Base-by-base conservation (phyloP, 2,329 filamentous ascomycete genomes). In the Monosporascus sp. region DNA sequence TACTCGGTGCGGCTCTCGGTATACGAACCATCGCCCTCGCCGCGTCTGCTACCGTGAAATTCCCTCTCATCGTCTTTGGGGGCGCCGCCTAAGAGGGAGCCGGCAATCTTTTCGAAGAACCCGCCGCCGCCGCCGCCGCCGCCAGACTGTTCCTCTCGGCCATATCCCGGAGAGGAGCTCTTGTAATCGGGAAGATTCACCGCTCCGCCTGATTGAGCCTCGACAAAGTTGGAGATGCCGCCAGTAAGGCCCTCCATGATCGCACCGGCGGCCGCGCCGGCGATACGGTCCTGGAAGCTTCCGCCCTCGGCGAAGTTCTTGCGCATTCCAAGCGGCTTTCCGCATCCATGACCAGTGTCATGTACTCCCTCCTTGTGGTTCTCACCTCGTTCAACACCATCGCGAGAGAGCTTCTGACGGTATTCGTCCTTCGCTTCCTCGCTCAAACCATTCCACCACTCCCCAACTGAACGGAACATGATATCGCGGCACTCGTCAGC, bases 281-380 rank as follows among this genome's bases (percentile, higher is more conserved):
- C 79, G 59, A 85, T 82, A 62, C 77, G 77, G 64, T 81, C 81
- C 63, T 82, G 78, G 41, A 78, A 63, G 31, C 74, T 78, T 54
- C 78, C 75, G 3, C 72, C 72, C 35, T 74, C 70, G 22, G 60
- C 61, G 54, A 80, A 82, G 59, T 81, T 80, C 71, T 88, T 91
- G 57, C 85, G 83, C 81, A 95, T 88, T 58, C 85, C 81, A 11
- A 96, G 77, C 70, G 91, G 91, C 55, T 89, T 85, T 56, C 74
- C 77, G 65, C 90, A 96, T 50, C 90, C 90, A 67, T 96, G 90
- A 6, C 92, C 92, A 50, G 82, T 86, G 70, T 97, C 91, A 17
- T 90, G 74, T 11, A 93, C 87, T 27, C 89, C 90, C 62, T 90
- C 85, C 70, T 90, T 93, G 74, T 97, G 92, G 71, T 97, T 97